Evolutionary conservation across 345 rosid genomes (phyloP).

Genomic region (Populus euphratica): DNA sequence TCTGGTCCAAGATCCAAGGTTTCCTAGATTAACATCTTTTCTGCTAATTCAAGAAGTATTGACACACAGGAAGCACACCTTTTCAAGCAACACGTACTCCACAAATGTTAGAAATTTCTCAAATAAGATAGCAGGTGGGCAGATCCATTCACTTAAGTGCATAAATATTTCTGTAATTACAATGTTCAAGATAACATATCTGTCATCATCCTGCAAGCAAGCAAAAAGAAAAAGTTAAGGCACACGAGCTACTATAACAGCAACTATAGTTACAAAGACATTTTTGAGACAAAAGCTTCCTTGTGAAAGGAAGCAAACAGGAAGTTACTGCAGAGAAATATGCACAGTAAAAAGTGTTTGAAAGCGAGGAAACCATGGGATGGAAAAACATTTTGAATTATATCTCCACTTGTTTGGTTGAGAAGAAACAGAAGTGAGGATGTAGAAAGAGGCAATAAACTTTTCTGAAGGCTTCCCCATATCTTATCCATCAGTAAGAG

Average conservation of each 20-base stretch:
- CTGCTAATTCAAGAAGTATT: background rate
- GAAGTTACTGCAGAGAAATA: background rate
- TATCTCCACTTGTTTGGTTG: background rate
- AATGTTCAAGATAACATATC: constrained; percentile 60
- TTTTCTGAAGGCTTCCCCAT: background rate
- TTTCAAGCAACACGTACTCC: constrained; percentile 59
- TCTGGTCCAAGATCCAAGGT: background rate
- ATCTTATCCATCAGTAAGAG: background rate
- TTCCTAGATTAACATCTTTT: background rate
- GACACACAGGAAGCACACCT: constrained; percentile 44
- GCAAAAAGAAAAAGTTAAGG: constrained; percentile 11
- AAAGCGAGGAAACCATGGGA: background rate
- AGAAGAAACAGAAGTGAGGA: background rate
- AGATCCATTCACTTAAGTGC: constrained; percentile 53
- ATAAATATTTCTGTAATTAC: constrained; percentile 61
- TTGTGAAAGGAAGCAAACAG: background rate
- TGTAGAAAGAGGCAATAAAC: background rate
- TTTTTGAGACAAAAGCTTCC: background rate
- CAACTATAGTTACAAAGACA: background rate
- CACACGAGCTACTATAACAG: background rate
- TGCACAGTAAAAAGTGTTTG: background rate
- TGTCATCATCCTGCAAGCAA: constrained; percentile 58
- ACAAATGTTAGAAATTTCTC: constrained; percentile 58
- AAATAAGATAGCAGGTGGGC: constrained; percentile 41
- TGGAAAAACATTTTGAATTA: background rate